Base-by-base conservation (phyloP, 768 basidiomycete genomes). In the Tephrocybe sp. region DNA sequence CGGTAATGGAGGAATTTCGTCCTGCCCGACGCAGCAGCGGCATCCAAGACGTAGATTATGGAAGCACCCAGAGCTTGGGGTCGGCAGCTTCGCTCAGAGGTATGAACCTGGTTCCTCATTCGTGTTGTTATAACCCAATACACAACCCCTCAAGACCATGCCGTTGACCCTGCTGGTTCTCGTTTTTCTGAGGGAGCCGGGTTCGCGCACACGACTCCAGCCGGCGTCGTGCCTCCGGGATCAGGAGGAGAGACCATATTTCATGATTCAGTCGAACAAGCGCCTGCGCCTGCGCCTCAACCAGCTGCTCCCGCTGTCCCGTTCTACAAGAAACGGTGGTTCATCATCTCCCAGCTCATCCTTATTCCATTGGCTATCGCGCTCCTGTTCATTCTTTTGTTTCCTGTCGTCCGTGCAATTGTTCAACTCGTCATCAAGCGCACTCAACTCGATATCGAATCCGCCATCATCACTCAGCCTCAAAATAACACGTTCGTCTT, bases 401-500 rank as follows among this genome's bases (percentile, higher is more conserved):
- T 80, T 64, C 86, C 86, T 5, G 83, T 88, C 49, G 72, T 88
- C 50, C 76, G 68, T 44, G 85, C 85, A 39, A 84, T 88, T 56
- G 75, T 79, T 17, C 85, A 86, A 56, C 73, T 82, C 36, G 78
- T 88, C 34, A 76, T 88, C 14, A 80, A 86, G 50, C 71, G 73
- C 32, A 68, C 79, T 28, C 73, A 72, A 18, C 69, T 89, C 28
- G 72, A 82, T 49, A 70, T 89, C 38, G 70, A 82, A 23, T 62
- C 61, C 23, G 84, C 79, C 7, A 65, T 67, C 14, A 85, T 88
- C 50, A 70, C 70, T 0, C 68, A 67, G 15, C 80, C 86, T 4
- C 61, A 71, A n/a, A 87, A 88, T 54, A 66, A 64, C 6, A 79
- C 81, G 85, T 85, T 47, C 58, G 81, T 72, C 10, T 15, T 39